phyloP scores from a whole-genome alignment of 2,329 filamentous ascomycete species.

The Dactylellina sp. region DNA sequence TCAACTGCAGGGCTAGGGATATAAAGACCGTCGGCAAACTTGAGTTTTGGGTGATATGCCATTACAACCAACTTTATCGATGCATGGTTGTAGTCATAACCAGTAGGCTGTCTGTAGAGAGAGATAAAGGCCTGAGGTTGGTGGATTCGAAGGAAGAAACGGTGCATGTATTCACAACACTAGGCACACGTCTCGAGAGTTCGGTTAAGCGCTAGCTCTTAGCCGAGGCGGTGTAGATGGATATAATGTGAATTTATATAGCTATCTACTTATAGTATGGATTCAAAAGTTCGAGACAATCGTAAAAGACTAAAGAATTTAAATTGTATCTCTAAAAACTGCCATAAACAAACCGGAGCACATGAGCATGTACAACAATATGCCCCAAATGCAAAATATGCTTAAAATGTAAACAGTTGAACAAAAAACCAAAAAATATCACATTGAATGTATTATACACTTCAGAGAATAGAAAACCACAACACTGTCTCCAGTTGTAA shows the following conservation, averaged over 20 bases:
- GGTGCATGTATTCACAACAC: neutral
- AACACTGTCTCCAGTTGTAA: constrained; percentile 5
- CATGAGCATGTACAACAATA: neutral
- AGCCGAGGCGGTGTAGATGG: no score
- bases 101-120: neutral
- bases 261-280: no score
- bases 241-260: no score
- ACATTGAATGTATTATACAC: constrained; percentile 7
- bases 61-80: neutral
- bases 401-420: neutral
- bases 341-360: no score
- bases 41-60: neutral
- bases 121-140: neutral
- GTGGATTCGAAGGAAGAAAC: neutral
- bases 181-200: neutral
- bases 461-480: neutral
- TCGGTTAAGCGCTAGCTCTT: neutral
- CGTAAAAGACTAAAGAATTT: no score
- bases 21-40: neutral
- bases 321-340: no score
- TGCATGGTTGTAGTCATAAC: neutral
- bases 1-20: neutral
- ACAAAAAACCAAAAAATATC: neutral
- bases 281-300: no score
- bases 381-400: constrained; percentile 9